Conservation (phyloP, 2,329 filamentous ascomycete genomes). For the Emergomyces orientalis region DNA sequence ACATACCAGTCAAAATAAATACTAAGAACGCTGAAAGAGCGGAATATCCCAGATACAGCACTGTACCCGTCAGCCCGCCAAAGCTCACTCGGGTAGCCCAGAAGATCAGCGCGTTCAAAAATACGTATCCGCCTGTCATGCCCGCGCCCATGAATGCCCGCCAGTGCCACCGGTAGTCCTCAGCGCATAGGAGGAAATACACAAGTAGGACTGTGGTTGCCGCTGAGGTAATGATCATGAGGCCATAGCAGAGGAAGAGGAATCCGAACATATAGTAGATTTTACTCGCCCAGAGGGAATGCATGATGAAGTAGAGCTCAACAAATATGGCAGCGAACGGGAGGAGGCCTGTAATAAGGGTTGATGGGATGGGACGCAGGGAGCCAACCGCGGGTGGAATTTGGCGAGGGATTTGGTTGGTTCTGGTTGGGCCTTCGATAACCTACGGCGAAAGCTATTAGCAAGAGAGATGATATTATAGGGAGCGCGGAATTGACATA, state of each 20-base stretch:
- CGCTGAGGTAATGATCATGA: constrained; percentile 93
- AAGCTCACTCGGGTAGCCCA: constrained; percentile 83
- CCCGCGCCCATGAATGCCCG: constrained; percentile 85
- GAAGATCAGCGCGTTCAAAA: constrained; percentile 82
- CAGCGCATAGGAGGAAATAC: constrained; percentile 89
- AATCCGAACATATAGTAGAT: constrained; percentile 99
- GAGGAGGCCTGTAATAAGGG: constrained; percentile 82
- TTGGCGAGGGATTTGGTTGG: constrained; percentile 96
- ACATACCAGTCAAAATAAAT: constrained; percentile 85
- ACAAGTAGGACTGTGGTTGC: constrained; percentile 89
- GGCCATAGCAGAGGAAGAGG: constrained; percentile 90
- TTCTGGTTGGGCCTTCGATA: constrained; percentile 74
- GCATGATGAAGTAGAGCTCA: constrained; percentile 99
- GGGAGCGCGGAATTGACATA: constrained; percentile 19
- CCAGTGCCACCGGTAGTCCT: constrained; percentile 99
- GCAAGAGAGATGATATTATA: constrained; percentile 10
- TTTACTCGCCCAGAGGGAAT: constrained; percentile 94
- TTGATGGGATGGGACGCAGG: constrained; percentile 76
- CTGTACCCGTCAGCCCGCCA: constrained; percentile 71
- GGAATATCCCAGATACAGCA: constrained; percentile 91
- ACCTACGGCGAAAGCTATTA: constrained; percentile 30
- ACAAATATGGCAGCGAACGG: constrained; percentile 97
- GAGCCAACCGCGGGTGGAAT: constrained; percentile 79
- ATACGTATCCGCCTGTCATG: constrained; percentile 84
- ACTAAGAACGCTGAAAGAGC: constrained; percentile 81